Conservation (phyloP, 495 filamentous ascomycete species). For the Emericellopsis terricola region DNA sequence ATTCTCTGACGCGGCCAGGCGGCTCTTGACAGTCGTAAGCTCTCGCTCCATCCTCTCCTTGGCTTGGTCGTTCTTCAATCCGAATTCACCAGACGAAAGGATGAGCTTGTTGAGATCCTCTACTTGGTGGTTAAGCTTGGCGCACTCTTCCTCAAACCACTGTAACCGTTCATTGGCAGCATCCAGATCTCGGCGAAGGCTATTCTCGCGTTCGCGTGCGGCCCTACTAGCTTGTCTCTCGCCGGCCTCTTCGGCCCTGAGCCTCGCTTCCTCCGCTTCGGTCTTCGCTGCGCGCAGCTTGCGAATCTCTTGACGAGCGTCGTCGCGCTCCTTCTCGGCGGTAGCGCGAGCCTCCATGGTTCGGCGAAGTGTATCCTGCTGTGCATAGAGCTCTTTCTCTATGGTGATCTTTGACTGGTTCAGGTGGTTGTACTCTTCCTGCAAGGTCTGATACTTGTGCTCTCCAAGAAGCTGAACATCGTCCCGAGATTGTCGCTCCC, state of each 20-base stretch:
- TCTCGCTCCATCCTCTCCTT: constrained; percentile 88
- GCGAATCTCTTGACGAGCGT: constrained; percentile 70
- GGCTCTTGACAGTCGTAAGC: constrained; percentile 79
- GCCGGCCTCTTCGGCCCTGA: constrained; percentile 61
- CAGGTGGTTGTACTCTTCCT: constrained; percentile 70
- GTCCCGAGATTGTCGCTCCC: constrained; percentile 87
- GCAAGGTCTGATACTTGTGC: constrained; percentile 65
- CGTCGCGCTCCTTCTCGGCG: constrained; percentile 76
- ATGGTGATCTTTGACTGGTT: constrained; percentile 94
- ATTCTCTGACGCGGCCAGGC: constrained; percentile 84
- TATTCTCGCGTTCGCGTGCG: constrained; percentile 66
- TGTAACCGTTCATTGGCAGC: constrained; percentile 48
- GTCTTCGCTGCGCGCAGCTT: constrained; percentile 66
- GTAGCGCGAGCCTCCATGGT: constrained; percentile 61
- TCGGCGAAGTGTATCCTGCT: constrained; percentile 83
- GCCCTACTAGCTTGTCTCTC: constrained; percentile 63
- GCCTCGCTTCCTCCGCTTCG: constrained; percentile 65
- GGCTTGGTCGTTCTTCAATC: constrained; percentile 72
- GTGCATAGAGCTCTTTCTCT: constrained; percentile 96
- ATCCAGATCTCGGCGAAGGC: constrained; percentile 61
- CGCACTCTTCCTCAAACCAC: constrained; percentile 59
- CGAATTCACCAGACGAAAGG: constrained; percentile 73
- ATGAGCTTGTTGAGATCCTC: constrained; percentile 71
- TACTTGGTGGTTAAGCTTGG: constrained; percentile 52
- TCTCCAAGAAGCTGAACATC: constrained; percentile 86